Percentiles rank a stretch among this genome's conserved stretches.
These are phyloP conservation scores for Heliamphora ciliata DNA, from an alignment of 179 eudicot species.

Conservation along the genomic window DNA sequence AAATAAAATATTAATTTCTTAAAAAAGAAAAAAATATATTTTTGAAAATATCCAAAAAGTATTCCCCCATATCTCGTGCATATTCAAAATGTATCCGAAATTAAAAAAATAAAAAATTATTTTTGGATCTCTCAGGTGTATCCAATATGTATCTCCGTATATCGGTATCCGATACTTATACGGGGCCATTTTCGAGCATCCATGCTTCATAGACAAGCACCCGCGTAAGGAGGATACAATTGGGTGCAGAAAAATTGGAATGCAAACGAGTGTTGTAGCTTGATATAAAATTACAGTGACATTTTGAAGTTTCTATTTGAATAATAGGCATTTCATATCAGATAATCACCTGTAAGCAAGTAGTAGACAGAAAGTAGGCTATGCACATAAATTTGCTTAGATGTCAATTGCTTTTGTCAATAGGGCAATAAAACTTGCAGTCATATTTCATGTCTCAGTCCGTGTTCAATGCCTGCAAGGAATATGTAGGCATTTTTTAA, in stretches of 20 bases:
- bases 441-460: neutral
- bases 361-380: neutral
- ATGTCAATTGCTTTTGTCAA: neutral
- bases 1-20: too few species aligned
- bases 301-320: neutral
- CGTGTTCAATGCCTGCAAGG: neutral
- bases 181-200: too few species aligned
- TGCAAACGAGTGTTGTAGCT: neutral
- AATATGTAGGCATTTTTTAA: neutral
- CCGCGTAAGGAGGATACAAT: slow-evolving; percentile 24
- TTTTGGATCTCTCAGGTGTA: too few species aligned
- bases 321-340: neutral
- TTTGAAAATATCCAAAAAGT: too few species aligned
- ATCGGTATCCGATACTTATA: too few species aligned
- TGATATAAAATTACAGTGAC: neutral
- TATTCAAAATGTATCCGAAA: too few species aligned
- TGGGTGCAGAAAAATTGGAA: slow-evolving; percentile 25
- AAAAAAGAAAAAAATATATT: too few species aligned
- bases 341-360: neutral
- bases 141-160: too few species aligned
- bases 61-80: too few species aligned
- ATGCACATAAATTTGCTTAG: neutral
- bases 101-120: too few species aligned
- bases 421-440: slow-evolving; percentile 7
- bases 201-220: too few species aligned